Conservation (phyloP, 768 basidiomycete species). For the Clavaria fumosa region DNA sequence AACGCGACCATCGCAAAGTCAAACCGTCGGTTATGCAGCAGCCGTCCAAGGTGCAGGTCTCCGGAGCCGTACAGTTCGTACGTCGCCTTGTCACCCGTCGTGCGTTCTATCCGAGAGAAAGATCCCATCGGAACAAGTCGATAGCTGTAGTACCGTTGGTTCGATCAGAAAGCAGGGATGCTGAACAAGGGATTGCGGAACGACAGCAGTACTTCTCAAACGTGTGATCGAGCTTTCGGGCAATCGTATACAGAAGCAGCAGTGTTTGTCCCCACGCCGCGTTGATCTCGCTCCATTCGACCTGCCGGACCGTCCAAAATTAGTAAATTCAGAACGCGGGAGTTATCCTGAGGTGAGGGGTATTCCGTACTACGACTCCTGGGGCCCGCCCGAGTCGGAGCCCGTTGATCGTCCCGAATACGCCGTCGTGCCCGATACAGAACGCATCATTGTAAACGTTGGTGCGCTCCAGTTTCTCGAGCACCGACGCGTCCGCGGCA, state of each 20-base stretch:
- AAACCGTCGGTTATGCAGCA: slow-evolving; percentile 90
- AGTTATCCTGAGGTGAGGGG: neutral
- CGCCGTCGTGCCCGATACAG: slow-evolving; percentile 87
- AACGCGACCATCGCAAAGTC: slow-evolving; percentile 95
- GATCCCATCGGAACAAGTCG: slow-evolving; percentile 89
- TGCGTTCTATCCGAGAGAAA: slow-evolving; percentile 83
- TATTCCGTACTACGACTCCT: slow-evolving; percentile 50
- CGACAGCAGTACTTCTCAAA: slow-evolving; percentile 83
- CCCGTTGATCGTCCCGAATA: slow-evolving; percentile 97
- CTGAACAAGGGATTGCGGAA: too few species aligned
- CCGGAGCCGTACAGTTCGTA: slow-evolving; percentile 95
- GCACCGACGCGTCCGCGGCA: slow-evolving; percentile 55
- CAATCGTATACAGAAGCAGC: slow-evolving; percentile 82
- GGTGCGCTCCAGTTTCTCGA: slow-evolving; percentile 77
- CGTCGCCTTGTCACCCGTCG: slow-evolving; percentile 60
- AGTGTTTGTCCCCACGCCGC: slow-evolving; percentile 97
- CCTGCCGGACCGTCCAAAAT: slow-evolving; percentile 26
- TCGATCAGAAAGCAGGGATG: neutral
- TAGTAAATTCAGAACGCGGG: too few species aligned
- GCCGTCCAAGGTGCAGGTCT: slow-evolving; percentile 73
- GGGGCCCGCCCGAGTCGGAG: slow-evolving; percentile 81
- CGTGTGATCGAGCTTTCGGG: slow-evolving; percentile 77
- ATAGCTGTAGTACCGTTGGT: slow-evolving; percentile 37
- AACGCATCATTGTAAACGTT: slow-evolving; percentile 96
- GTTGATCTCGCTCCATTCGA: slow-evolving; percentile 98